Evolutionary conservation across 495 filamentous ascomycete species (phyloP).

Genomic region (Penicillium coprophilum): DNA sequence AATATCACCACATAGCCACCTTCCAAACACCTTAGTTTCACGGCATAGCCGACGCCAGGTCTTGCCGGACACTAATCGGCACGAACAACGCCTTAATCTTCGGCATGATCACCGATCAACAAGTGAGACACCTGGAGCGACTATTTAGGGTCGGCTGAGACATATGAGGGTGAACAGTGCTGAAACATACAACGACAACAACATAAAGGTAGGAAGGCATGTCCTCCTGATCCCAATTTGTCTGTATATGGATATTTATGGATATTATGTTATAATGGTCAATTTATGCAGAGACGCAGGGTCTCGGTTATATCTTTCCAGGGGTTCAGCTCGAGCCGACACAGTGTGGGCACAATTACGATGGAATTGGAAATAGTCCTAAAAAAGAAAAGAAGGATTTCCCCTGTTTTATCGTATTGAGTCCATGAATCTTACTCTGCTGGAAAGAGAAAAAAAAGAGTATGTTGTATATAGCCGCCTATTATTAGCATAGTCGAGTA

Average conservation of each 20-base stretch:
- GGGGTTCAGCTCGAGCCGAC: neutral
- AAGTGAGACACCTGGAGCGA: constrained; percentile 17
- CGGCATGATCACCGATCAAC: constrained; percentile 10
- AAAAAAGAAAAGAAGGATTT: neutral
- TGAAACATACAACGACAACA: neutral
- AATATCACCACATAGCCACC: neutral
- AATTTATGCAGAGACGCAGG: neutral
- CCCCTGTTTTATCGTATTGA: neutral
- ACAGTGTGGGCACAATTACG: neutral
- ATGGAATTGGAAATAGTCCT: neutral
- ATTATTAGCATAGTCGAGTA: constrained; percentile 15
- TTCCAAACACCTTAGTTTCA: neutral
- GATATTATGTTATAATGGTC: neutral
- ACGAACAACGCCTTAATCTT: neutral
- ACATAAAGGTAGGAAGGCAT: neutral
- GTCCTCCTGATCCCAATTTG: neutral
- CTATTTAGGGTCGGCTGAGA: constrained; percentile 1
- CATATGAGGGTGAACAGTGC: neutral
- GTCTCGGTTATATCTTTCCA: neutral
- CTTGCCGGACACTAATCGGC: neutral
- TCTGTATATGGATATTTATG: neutral
- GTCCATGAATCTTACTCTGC: neutral
- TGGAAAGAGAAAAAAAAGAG: neutral
- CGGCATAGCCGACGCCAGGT: neutral
- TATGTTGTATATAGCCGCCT: neutral